Evolutionary conservation across 108 stramenopile genomes (phyloP), one percentile per base, ranked within the genome.

Genomic region (Skeletonema grethae): DNA sequence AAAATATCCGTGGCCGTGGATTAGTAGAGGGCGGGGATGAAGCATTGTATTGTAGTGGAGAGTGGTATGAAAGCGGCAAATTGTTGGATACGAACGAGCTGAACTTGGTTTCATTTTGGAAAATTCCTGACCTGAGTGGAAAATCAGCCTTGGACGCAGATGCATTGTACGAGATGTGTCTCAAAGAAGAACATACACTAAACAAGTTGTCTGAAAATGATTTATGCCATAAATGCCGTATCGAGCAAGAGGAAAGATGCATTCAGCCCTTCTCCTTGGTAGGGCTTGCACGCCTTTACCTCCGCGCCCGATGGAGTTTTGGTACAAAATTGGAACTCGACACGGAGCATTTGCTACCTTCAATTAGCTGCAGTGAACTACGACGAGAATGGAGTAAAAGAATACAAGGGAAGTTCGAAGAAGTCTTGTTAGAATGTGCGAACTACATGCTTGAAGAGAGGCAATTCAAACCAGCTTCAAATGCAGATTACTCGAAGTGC

Each of bases 221-320:
- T 64, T 64, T 39, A 6, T 64, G 63, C 28, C 39, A 64, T 43
- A 64, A 64, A 64, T 64, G 63, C 25, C 43, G 3, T 22, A 39
- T 7, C 34, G 73, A 72, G 61, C 43, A 22, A 18, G 41, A 61
- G 20, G 68, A 58, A 15, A 64, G 62, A 7, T 85, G 87, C 41
- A 67, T 83, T 34, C 80, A 78, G 9, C 84, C 87, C 0, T 75
- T 62, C 50, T 80, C 78, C 0, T 22, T 82, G 12, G 82, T 87
- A 18, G 60, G 83, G 1, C 73, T 74, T 50, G 82, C 82, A 12
- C 70, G 84, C 29, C 28, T 76, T 18, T 62, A 69, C 12, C 48
- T 87, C n/a, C n/a, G n/a, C n/a, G n/a, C n/a, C n/a, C n/a, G n/a
- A n/a, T n/a, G n/a, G n/a, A n/a, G n/a, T n/a, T n/a, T n/a, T n/a